A percentile compares a stretch with the other conserved stretches of the same genome.
Conservation (phyloP, 1,139 yeast species). For the Scheffersomyces segobiensis region DNA sequence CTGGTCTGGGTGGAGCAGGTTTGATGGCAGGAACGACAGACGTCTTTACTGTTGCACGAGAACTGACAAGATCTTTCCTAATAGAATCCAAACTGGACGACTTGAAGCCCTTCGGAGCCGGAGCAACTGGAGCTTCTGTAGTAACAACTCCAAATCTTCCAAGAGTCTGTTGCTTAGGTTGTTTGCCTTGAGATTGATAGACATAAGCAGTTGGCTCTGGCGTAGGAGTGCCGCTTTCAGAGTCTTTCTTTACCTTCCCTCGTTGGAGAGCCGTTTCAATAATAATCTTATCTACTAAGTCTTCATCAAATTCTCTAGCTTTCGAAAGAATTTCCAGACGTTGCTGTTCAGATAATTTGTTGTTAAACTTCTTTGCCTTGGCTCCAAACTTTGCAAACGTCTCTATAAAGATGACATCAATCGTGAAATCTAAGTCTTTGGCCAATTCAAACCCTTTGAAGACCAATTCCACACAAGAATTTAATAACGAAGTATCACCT, state of each 20-base stretch:
- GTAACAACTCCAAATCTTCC: constrained; percentile 48
- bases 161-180: constrained; percentile 48
- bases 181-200: constrained; percentile 24
- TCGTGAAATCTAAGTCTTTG: constrained; percentile 45
- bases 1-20: constrained; percentile 20
- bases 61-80: constrained; percentile 34
- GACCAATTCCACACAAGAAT: constrained; percentile 73
- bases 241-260: constrained; percentile 9
- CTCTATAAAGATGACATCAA: constrained; percentile 51
- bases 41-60: constrained; percentile 14
- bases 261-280: constrained; percentile 43
- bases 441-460: constrained; percentile 68
- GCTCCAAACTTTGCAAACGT: constrained; percentile 64
- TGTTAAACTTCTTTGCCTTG: constrained; percentile 64
- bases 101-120: constrained; percentile 36
- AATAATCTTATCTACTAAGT: constrained; percentile 53
- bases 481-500: constrained; percentile 73
- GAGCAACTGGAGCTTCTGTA: constrained; percentile 39
- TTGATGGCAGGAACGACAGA: constrained; percentile 2
- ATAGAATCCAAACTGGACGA: constrained; percentile 42
- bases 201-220: constrained; percentile 25
- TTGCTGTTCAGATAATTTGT: constrained; percentile 62
- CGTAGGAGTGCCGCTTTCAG: constrained; percentile 7
- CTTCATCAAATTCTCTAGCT: constrained; percentile 55
- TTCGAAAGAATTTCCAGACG: constrained; percentile 55